These are phyloP conservation scores for Pichia cephalocereana DNA, from an alignment of 805 yeast genomes.

Conservation along the genomic window DNA sequence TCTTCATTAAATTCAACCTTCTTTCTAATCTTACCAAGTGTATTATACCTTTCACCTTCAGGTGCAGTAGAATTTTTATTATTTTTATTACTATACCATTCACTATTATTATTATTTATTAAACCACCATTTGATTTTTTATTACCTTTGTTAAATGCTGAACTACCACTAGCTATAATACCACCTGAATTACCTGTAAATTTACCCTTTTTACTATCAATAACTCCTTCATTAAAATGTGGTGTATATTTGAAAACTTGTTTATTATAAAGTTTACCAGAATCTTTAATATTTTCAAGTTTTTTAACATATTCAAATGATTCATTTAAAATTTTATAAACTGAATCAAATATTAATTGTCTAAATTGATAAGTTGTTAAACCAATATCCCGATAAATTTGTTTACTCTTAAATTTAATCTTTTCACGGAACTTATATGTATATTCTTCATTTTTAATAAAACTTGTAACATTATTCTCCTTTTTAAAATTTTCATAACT, in stretches of 20 bases:
- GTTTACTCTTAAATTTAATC: conserved; percentile 1
- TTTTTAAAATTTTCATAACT: conserved; percentile 4
- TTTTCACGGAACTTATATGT: neutral
- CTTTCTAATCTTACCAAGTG: conserved; percentile 23
- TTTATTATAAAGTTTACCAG: neutral
- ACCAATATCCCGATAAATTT: conserved; percentile 3
- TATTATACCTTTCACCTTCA: conserved; percentile 15
- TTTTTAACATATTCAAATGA: conserved; percentile 1
- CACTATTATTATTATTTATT: neutral
- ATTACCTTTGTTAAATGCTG: neutral
- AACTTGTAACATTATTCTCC: neutral
- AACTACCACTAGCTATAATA: neutral
- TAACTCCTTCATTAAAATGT: conserved; percentile 2
- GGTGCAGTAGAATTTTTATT: neutral
- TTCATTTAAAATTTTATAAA: conserved; percentile 1
- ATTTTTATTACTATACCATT: neutral
- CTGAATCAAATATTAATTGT: conserved; percentile 3
- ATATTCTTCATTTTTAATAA: conserved; percentile 2
- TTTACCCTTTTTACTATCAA: conserved; percentile 1
- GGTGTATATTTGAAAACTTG: conserved; percentile 4
- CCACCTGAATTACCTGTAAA: neutral
- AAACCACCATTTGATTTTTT: neutral
- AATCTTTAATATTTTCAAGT: neutral
- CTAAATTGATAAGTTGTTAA: conserved; percentile 6
- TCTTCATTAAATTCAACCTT: conserved; percentile 18